Evolutionary conservation across 139 green algal genomes (phyloP).

Genomic region (Trebouxia sp.): DNA sequence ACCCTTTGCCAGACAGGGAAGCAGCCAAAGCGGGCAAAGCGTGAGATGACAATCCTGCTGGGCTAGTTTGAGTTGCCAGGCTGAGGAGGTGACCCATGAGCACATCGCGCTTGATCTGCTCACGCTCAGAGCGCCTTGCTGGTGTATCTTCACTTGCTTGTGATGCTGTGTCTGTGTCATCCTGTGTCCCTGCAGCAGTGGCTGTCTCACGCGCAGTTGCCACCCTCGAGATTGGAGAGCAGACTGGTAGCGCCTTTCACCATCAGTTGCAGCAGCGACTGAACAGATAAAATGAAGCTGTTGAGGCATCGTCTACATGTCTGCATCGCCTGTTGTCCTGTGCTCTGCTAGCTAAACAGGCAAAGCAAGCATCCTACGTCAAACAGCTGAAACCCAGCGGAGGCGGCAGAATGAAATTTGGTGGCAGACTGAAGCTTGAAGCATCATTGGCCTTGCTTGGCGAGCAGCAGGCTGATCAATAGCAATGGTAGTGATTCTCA

Average conservation of each 20-base stretch:
- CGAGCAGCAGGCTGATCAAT: neutral
- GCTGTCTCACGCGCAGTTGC: neutral
- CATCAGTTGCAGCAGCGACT: neutral
- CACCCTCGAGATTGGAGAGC: neutral
- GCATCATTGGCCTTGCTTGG: neutral
- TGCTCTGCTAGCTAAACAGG: neutral
- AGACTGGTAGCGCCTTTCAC: neutral
- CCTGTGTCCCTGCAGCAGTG: neutral
- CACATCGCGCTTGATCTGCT: conserved; percentile 58
- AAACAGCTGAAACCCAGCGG: neutral
- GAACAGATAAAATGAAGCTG: neutral
- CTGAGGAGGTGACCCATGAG: conserved; percentile 69
- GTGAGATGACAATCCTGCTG: conserved; percentile 43
- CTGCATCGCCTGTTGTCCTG: neutral
- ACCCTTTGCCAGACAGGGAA: conserved; percentile 51
- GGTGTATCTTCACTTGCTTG: conserved; percentile 20
- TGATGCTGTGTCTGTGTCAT: neutral
- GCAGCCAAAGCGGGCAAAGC: conserved; percentile 56
- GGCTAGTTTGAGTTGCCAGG: conserved; percentile 36
- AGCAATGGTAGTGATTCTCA: neutral
- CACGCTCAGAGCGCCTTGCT: conserved; percentile 31
- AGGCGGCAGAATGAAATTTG: neutral
- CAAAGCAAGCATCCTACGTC: neutral
- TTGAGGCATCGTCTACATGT: neutral
- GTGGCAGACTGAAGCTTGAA: neutral